Evolutionary conservation across 495 filamentous ascomycete genomes (phyloP), one percentile per base, ranked within the genome.

Genomic region (Talaromyces trachyspermus): DNA sequence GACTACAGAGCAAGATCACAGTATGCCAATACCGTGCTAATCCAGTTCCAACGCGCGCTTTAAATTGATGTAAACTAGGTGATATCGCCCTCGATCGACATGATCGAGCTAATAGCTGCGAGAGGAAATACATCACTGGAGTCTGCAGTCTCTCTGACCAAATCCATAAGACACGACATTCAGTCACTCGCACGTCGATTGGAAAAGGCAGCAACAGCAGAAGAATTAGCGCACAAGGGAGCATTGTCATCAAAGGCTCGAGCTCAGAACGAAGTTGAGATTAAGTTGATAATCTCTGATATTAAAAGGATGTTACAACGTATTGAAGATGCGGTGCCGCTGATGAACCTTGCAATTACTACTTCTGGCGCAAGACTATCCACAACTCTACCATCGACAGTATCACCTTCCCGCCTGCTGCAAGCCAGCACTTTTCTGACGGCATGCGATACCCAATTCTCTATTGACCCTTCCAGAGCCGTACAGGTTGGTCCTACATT

Each of bases 71-170:
- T 14, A 39, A 8, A 22, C 37, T 48, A 89, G 84, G 90, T 96
- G 46, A 83, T 96, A 32, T 88, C 88, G 18, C 90, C 90, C 4
- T 85, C 89, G 2, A 94, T 96, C 57, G 88, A 96, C 57, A 79
- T 95, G 74, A 92, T 96, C 46, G 89, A 95, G 60, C 72, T 96
- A 52, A 94, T 92, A 53, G 88, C 90, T 52, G 88, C 89, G 4
- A 80, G 94, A 54, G 94, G 94, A n/a, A 96, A 99, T 58, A 88
- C 89, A 0, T 86, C 89, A 43, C 74, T 99, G 2, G 90, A 96
- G 58, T 88, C 87, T 18, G 91, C 94, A 1, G 81, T 95, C 7
- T 80, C 79, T 8, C 77, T 95, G 17, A 94, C 91, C 12, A 92
- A 91, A 59, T 76, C 81, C 25, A 72, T 99, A n/a, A 80, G 91